Evolutionary conservation across 441 rosid species (phyloP).

Genomic region (Adansonia gregorii): DNA sequence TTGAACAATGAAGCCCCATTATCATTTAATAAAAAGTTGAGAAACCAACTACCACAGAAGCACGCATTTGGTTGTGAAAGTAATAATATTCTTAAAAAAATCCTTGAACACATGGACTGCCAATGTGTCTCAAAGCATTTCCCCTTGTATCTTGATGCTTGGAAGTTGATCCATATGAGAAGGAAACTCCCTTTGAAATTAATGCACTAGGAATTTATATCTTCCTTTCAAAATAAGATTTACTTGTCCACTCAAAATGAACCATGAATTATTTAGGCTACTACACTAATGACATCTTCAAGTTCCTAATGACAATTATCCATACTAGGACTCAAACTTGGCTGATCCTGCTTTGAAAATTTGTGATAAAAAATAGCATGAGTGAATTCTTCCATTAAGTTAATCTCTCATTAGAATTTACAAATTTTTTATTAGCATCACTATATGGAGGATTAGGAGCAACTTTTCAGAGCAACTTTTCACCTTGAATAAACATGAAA

Average conservation of each 20-base stretch:
- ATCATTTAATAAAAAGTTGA: conserved; percentile 12
- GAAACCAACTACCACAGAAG: background rate
- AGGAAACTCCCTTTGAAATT: background rate
- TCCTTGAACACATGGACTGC: conserved; percentile 12
- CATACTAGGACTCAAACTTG: conserved; percentile 13
- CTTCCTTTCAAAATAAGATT: background rate
- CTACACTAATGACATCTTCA: background rate
- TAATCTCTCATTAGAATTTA: background rate
- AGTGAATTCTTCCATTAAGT: background rate
- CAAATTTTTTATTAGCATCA: conserved; percentile 12
- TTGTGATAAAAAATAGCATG: background rate
- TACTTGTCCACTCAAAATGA: conserved; percentile 1
- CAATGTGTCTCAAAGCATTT: background rate
- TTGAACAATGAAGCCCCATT: background rate
- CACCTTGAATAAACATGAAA: conserved; percentile 12
- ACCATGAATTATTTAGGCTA: conserved; percentile 15
- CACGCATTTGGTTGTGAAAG: conserved; percentile 1
- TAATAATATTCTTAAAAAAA: background rate
- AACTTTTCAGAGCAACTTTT: conserved; percentile 6
- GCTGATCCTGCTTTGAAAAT: background rate
- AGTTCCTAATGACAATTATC: conserved; percentile 7
- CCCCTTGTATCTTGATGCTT: background rate
- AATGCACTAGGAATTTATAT: conserved; percentile 5
- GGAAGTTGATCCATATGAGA: conserved; percentile 9
- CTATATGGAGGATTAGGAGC: conserved; percentile 23